Evolutionary conservation across 331 rosid genomes (phyloP).

Genomic region (Malus hybrid): DNA sequence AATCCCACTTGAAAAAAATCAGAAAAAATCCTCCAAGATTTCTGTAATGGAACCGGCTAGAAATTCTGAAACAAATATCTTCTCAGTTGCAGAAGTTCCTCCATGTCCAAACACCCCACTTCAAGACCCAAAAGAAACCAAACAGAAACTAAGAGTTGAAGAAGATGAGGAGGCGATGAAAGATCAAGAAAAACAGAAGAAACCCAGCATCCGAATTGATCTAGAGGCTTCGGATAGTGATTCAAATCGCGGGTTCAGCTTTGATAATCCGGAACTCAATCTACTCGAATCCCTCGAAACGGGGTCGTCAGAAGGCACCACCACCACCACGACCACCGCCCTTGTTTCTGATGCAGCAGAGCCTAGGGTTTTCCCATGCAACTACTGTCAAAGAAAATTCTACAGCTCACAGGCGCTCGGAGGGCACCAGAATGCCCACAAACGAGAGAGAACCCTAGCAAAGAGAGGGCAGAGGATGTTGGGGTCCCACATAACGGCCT

Average conservation of each 20-base stretch:
- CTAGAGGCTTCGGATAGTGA: slow-evolving; percentile 12
- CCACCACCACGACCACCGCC: not conserved
- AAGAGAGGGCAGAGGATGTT: slow-evolving; percentile 46
- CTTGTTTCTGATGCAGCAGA: slow-evolving; percentile 15
- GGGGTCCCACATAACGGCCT: slow-evolving; percentile 34
- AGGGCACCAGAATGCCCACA: slow-evolving; percentile 97
- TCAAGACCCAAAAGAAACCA: slow-evolving; percentile 37
- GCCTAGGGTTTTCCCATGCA: slow-evolving; percentile 61
- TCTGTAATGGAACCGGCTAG: slow-evolving; percentile 45
- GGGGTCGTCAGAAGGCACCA: slow-evolving; percentile 20
- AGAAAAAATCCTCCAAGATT: not conserved
- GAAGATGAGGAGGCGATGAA: slow-evolving; percentile 21
- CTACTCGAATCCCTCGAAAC: slow-evolving; percentile 39
- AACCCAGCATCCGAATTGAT: slow-evolving; percentile 13
- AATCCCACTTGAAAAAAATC: not conserved
- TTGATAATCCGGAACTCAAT: slow-evolving; percentile 30
- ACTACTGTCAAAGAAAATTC: slow-evolving; percentile 74
- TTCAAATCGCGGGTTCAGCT: not conserved
- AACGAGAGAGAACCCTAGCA: slow-evolving; percentile 71
- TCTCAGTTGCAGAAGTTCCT: slow-evolving; percentile 30
- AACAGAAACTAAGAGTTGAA: slow-evolving; percentile 20
- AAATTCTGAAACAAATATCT: not conserved
- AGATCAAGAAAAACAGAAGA: slow-evolving; percentile 19
- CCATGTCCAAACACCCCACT: slow-evolving; percentile 48
- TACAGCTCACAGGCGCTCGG: slow-evolving; percentile 82